Evolutionary conservation across 176 grass and related monocot species (phyloP), one percentile per base, ranked within the genome.

Genomic region (Saccharum officinarum): DNA sequence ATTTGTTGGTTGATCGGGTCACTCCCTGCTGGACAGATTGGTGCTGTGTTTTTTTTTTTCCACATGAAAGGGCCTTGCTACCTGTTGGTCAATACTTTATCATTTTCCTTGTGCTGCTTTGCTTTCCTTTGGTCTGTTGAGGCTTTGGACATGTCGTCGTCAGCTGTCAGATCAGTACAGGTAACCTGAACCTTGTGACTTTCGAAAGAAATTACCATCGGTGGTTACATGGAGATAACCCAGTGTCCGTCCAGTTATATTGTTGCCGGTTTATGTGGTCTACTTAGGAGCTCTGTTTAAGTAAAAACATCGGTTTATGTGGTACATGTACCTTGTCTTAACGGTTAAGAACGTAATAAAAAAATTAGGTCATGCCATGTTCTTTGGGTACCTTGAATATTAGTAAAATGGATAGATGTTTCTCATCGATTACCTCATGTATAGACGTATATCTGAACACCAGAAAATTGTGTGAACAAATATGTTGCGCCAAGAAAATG

Each of bases 51-150:
- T 39, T 15, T 31, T 75, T 87, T 87, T 86, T 86, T 75, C 71
- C 23, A 60, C 79, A 25, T 87, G 79, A 87, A 76, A 69, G 79
- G 79, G 82, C 85, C 71, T 60, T 69, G 18, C 62, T 76, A 69
- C 84, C 77, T 20, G 54, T 65, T 64, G 23, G 40, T 80, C 14
- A 65, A 73, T 25, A 57, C 15, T 64, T 6, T 80, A 52, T 20
- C 13, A 30, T 86, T 86, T 80, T 80, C 10, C 33, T 13, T 55
- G 73, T 66, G 47, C 4, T 17, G 5, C 13, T 50, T 50, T 17
- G 15, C 40, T 41, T 41, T 41, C 38, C 40, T 41, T 41, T 41
- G 40, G 16, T 34, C 33, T 34, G 33, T 34, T 34, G 33, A 34
- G 33, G 1, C 40, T 64, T 74, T 73, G 7, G 22, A 39, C 62